Percentiles rank a stretch among this genome's conserved stretches.
Conservation (phyloP, 1,284 basidiomycete genomes). For the Papiliotrema laurentii region DNA sequence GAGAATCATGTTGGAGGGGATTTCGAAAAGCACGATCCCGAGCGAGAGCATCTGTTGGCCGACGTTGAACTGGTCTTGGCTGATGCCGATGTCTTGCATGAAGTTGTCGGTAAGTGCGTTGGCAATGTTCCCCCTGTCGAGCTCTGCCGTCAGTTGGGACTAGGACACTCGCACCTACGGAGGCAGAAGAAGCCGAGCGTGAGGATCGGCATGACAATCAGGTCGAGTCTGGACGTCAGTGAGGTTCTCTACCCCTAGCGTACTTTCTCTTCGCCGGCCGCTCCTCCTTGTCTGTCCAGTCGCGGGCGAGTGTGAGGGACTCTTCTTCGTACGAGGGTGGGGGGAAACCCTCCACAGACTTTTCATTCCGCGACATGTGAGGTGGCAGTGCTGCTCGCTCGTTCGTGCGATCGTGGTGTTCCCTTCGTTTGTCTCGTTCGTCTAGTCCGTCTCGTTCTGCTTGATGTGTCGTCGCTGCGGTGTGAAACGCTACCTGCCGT, state of each 20-base stretch:
- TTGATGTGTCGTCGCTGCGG: too few relatives aligned
- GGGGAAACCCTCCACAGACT: background rate
- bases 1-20: constrained; percentile 28
- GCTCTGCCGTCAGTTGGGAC: too few relatives aligned
- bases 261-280: constrained; percentile 1
- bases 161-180: too few relatives aligned
- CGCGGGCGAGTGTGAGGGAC: background rate
- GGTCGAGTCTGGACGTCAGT: background rate
- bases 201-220: background rate
- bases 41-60: constrained; percentile 33
- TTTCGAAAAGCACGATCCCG: constrained; percentile 35
- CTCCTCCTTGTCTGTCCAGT: background rate
- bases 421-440: too few relatives aligned
- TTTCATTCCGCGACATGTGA: background rate
- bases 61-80: constrained; percentile 34
- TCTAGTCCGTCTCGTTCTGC: too few relatives aligned
- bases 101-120: constrained; percentile 31
- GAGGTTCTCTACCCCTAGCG: background rate
- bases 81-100: constrained; percentile 31
- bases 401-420: too few relatives aligned
- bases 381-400: too few relatives aligned
- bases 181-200: constrained; percentile 1
- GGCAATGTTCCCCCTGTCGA: constrained; percentile 5
- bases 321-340: background rate
- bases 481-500: too few relatives aligned